phyloP scores from a whole-genome alignment of 2,329 filamentous ascomycete genomes.

The Verticillium dahliae region DNA sequence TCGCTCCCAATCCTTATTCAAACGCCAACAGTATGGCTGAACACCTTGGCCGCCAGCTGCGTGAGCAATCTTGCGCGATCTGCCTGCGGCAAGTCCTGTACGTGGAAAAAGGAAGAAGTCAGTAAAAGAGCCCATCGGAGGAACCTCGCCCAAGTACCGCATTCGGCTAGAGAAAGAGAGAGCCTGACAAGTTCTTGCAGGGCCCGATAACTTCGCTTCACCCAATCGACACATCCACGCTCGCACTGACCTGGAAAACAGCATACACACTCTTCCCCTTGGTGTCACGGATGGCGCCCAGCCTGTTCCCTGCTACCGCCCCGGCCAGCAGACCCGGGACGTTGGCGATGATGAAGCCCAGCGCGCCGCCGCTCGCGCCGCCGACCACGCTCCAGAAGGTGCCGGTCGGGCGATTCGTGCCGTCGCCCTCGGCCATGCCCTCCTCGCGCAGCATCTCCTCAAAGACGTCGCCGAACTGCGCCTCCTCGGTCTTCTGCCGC shows the following conservation, averaged over 20 bases:
- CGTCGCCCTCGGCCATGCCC: constrained; percentile 67
- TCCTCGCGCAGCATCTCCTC: constrained; percentile 87
- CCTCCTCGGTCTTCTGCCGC: constrained; percentile 56
- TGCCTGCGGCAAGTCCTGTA: constrained; percentile 69
- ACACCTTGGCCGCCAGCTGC: constrained; percentile 80
- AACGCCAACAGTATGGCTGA: constrained; percentile 67
- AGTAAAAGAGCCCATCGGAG: neutral
- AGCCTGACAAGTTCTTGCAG: constrained; percentile 4
- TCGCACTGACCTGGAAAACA: constrained; percentile 60
- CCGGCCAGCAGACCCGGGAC: constrained; percentile 84
- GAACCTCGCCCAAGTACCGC: neutral
- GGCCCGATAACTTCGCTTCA: neutral
- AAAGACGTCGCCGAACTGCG: constrained; percentile 84
- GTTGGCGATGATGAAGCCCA: constrained; percentile 94
- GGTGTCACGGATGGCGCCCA: constrained; percentile 85
- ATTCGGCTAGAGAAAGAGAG: too few species aligned
- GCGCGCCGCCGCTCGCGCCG: constrained; percentile 76
- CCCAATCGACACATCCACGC: constrained; percentile 7
- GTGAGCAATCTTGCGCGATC: constrained; percentile 77
- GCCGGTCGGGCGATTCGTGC: constrained; percentile 51
- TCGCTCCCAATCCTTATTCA: constrained; percentile 15
- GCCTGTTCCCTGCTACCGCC: constrained; percentile 82
- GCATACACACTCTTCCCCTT: constrained; percentile 92
- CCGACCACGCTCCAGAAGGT: constrained; percentile 86
- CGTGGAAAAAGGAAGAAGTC: neutral